These are phyloP conservation scores for Boletus pseudopeckii DNA, from an alignment of 768 basidiomycete genomes.

Conservation along the genomic window DNA sequence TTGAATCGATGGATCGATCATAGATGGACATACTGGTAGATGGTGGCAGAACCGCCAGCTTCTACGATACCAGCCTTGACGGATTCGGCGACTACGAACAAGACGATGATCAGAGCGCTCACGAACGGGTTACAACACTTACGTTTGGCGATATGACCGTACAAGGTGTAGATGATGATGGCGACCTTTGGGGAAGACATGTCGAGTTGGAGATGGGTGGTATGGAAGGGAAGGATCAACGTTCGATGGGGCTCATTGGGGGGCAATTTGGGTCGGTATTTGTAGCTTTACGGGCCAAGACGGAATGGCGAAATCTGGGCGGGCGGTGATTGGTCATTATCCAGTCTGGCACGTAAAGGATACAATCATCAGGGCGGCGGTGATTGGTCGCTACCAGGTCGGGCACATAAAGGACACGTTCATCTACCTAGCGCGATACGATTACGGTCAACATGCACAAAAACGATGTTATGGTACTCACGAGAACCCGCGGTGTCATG, in stretches of 20 bases:
- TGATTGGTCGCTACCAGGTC: not conserved
- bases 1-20: not conserved
- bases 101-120: constrained; percentile 1
- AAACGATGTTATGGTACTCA: constrained; percentile 12
- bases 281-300: not conserved
- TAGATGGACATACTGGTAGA: constrained; percentile 50
- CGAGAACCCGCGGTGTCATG: constrained; percentile 8
- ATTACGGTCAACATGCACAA: constrained; percentile 4
- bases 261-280: constrained; percentile 8
- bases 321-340: not conserved
- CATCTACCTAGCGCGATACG: not conserved
- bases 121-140: constrained; percentile 24
- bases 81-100: constrained; percentile 57
- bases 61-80: constrained; percentile 43
- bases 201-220: not conserved
- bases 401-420: constrained; percentile 11
- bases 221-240: not conserved
- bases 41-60: constrained; percentile 49
- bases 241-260: not conserved
- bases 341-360: constrained; percentile 8
- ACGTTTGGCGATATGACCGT: constrained; percentile 71
- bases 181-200: constrained; percentile 56
- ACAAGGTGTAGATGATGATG: constrained; percentile 71
- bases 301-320: not conserved
- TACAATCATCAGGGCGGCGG: not conserved